These are phyloP conservation scores for Ganoderma lucidum DNA, from an alignment of 1,284 basidiomycete genomes.

Conservation along the genomic window DNA sequence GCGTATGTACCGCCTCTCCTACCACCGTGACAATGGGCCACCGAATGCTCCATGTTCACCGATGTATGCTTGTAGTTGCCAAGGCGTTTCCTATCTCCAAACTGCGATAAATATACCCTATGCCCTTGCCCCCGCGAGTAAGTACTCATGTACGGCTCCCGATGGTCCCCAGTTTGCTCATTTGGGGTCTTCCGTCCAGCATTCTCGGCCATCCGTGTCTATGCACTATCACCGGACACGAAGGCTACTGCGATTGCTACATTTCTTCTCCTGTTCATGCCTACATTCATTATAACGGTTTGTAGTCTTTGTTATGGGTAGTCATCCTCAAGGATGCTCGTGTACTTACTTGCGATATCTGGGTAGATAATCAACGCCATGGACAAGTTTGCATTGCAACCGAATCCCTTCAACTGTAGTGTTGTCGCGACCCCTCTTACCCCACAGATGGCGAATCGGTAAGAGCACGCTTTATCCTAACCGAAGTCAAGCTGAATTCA, in stretches of 20 bases:
- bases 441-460: background rate
- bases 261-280: background rate
- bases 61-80: background rate
- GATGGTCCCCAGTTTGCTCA: background rate
- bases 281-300: background rate
- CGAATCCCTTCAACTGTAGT: background rate
- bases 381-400: background rate
- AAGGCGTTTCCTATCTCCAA: background rate
- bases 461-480: background rate
- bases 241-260: background rate
- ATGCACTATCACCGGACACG: background rate
- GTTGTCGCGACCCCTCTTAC: background rate
- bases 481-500: background rate
- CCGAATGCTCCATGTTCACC: background rate
- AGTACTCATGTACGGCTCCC: background rate
- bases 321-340: background rate
- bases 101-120: background rate
- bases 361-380: background rate
- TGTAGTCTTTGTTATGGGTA: background rate
- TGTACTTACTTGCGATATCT: background rate
- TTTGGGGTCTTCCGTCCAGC: background rate
- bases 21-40: background rate
- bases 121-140: background rate
- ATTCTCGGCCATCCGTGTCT: background rate
- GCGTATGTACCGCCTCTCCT: background rate